These are phyloP conservation scores for Maudiozyma turicensis DNA, from an alignment of 805 yeast genomes.

Conservation along the genomic window DNA sequence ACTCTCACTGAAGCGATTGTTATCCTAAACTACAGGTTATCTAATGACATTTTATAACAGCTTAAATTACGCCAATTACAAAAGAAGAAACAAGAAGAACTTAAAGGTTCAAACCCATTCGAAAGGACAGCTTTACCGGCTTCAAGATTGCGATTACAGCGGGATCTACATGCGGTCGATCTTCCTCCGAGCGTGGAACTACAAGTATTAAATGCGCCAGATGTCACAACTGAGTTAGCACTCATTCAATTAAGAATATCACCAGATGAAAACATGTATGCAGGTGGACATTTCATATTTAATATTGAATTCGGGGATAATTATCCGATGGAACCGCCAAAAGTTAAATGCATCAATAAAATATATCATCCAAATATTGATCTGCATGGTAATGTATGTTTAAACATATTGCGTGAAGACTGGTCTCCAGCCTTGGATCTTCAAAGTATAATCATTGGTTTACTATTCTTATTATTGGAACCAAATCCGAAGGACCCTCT, in stretches of 20 bases:
- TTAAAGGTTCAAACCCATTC: not conserved
- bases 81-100: constrained; percentile 13
- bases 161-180: constrained; percentile 19
- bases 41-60: constrained; percentile 2
- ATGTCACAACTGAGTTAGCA: constrained; percentile 6
- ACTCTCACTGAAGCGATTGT: too few relatives aligned
- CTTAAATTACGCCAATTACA: constrained; percentile 22
- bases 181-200: constrained; percentile 18
- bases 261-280: constrained; percentile 26
- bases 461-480: constrained; percentile 75
- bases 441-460: constrained; percentile 73
- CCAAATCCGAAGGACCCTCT: constrained; percentile 90
- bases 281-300: constrained; percentile 39
- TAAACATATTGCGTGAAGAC: constrained; percentile 85
- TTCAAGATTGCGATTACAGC: constrained; percentile 18
- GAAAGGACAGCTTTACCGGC: constrained; percentile 4
- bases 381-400: constrained; percentile 79
- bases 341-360: constrained; percentile 56
- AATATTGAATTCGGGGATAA: constrained; percentile 54
- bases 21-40: too few relatives aligned
- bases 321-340: constrained; percentile 91
- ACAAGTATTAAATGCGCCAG: constrained; percentile 4
- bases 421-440: constrained; percentile 91
- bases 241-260: constrained; percentile 11
- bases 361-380: constrained; percentile 95